Base-by-base conservation (phyloP, 371 early-diverging fungal genomes). In the Actinomortierella ambigua region DNA sequence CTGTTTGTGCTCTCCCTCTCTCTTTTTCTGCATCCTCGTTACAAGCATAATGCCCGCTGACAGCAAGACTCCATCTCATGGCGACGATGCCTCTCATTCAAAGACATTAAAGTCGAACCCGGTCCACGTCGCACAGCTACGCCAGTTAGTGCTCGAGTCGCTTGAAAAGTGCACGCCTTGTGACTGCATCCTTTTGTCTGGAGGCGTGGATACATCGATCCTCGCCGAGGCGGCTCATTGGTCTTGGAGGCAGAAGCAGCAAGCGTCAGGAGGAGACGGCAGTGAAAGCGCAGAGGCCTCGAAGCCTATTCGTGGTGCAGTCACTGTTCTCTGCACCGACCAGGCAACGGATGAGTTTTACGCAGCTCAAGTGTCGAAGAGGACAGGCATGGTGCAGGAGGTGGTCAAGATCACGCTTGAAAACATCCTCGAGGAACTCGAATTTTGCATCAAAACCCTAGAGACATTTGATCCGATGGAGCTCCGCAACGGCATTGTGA, bases 401-500 rank as follows among this genome's bases (percentile, higher is more conserved):
- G 55, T 80, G 2, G 60, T 86, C 43, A 63, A 57, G 64, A 76
- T 76, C 64, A 49, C 70, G 28, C 42, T 63, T 47, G 65, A 78
- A 48, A 57, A 69, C 46, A 66, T 76, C 40, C 57, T 59, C 39
- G 69, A 70, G 9, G 60, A 75, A 44, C 61, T 78, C 41, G 66
- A 68, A 27, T 68, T 78, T 23, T 79, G 79, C 49, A 69, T 85
- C 43, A 48, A 63, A n/a, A 73, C 77, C 11, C 78, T 85, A 14
- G 56, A 77, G 26, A 81, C 84, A 0, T 86, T 86, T 55, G 87
- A 86, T 43, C 83, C 84, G 0, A 86, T 86, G 87, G 87, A 84
- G 58, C 77, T 86, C 53, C 79, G 87, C 14, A 83, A 83, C 63
- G 73, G 80, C 0, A 78, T 83, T 24, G 83, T 80, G 0, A 76